Base-by-base conservation (phyloP, 1,284 basidiomycete genomes). In the Coniophora puteana region DNA sequence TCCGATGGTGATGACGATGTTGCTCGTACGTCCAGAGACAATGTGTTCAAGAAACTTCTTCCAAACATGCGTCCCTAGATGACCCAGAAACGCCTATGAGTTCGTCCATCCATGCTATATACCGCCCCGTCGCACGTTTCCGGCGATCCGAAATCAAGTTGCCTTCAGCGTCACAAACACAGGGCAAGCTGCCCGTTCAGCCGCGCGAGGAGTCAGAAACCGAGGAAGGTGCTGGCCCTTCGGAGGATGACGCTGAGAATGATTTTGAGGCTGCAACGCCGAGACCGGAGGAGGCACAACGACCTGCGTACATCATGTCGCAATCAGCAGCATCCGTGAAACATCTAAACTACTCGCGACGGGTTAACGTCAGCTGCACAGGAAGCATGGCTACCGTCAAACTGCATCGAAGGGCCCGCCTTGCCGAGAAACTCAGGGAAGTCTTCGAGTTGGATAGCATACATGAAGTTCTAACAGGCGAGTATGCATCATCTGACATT, bases 21-120 rank as follows among this genome's bases (percentile, higher is more conserved):
- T 52, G 41, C 54, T 40, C 35, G 31, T 24, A 26, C 25, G 46
- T 51, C 22, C 38, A 30, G 33, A 63, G 62, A 51, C 44, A 23
- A 33, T 20, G 21, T 20, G 22, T 35, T 27, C 33, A 17, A 26
- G 21, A 46, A 33, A 16, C 26, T 16, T 30, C 26, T 16, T 40
- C 22, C 5, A 21, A 28, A 40, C 13, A 24, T 29, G 14, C 36
- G 5, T 21, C 12, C 35, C 16, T n/a, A 41, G 11, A n/a, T n/a
- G 13, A 31, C 18, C 14, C 26, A 62, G 61, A 10, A 5, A 8
- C 22, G 38, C 72, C 65, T n/a, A 62, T 89, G 41, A 76, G 85
- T 1, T 89, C 86, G 16, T 89, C 86, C n/a, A 87, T 91, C 33
- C 88, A 91, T 53, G 78, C 89, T 21, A 89, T 91, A 41, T 80